A percentile compares a stretch with the other conserved stretches of the same genome.
phyloP scores from a whole-genome alignment of 1,139 yeast species.

The Geotrichum fermentans region DNA sequence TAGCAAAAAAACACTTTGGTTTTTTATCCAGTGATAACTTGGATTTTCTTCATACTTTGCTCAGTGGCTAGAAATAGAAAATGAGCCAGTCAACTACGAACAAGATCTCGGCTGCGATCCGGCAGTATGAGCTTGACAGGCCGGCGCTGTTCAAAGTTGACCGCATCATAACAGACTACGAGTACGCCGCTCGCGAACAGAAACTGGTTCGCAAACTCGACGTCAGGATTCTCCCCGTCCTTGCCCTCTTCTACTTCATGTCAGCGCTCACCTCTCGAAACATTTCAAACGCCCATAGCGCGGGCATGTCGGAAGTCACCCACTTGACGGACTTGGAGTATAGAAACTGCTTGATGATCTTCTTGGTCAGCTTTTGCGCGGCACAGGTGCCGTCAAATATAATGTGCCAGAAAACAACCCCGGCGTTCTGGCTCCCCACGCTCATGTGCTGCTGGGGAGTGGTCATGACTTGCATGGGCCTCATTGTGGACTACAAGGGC shows the following conservation, averaged over 20 bases:
- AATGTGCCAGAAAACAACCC: constrained; percentile 34
- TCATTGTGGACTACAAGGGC: constrained; percentile 42
- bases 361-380: constrained; percentile 49
- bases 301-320: constrained; percentile 50
- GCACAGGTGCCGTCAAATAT: constrained; percentile 50
- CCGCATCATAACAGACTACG: neutral
- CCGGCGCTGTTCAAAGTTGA: neutral
- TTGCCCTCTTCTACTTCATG: constrained; percentile 48
- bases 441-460: constrained; percentile 53
- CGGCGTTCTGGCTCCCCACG: constrained; percentile 44
- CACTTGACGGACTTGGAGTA: constrained; percentile 45
- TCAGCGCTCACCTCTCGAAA: constrained; percentile 56
- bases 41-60: no score
- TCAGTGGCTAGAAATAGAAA: no score
- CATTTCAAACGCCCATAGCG: constrained; percentile 56
- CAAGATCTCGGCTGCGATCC: constrained; percentile 13
- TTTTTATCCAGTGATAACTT: no score
- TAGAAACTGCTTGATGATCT: constrained; percentile 49
- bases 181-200: constrained; percentile 7
- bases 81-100: constrained; percentile 17
- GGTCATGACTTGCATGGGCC: constrained; percentile 46
- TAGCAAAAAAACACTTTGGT: no score
- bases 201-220: constrained; percentile 26
- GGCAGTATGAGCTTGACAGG: constrained; percentile 13
- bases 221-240: constrained; percentile 27